These are phyloP conservation scores for Amaranthus palmeri DNA, from an alignment of 148 eudicot species.

Conservation along the genomic window DNA sequence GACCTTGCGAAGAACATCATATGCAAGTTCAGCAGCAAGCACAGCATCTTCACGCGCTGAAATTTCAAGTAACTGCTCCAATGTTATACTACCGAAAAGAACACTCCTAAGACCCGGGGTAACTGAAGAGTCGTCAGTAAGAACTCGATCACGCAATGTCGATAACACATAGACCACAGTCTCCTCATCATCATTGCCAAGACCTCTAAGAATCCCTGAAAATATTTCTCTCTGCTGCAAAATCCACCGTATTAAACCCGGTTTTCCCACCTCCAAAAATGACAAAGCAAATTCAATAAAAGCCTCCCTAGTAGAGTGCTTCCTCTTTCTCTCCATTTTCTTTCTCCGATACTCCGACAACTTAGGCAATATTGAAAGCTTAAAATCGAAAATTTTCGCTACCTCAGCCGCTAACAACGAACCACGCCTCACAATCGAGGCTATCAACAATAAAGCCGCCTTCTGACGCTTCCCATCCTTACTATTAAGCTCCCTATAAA, in stretches of 20 bases:
- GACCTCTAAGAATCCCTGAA: constrained; percentile 71
- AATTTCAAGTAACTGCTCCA: constrained; percentile 64
- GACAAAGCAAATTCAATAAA: constrained; percentile 89
- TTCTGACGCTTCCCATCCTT: constrained; percentile 69
- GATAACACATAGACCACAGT: constrained; percentile 69
- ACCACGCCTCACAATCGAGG: constrained; percentile 69
- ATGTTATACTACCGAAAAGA: constrained; percentile 83
- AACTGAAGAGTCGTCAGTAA: constrained; percentile 61
- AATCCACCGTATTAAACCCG: constrained; percentile 70
- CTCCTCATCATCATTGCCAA: constrained; percentile 84
- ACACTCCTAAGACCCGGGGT: constrained; percentile 89
- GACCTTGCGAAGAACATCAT: constrained; percentile 57
- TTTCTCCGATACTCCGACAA: constrained; percentile 57
- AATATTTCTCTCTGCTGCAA: constrained; percentile 80
- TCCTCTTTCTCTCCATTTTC: constrained; percentile 33
- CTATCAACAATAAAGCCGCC: constrained; percentile 61
- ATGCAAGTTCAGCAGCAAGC: constrained; percentile 58
- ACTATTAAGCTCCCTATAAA: constrained; percentile 73
- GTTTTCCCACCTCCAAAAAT: constrained; percentile 83
- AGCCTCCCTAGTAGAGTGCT: constrained; percentile 58
- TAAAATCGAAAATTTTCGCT: constrained; percentile 73
- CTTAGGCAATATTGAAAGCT: constrained; percentile 52
- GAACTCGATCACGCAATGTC: constrained; percentile 70
- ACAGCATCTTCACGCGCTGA: constrained; percentile 58
- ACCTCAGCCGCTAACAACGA: constrained; percentile 86